A percentile compares a stretch with the other conserved stretches of the same genome.
phyloP scores from a whole-genome alignment of 495 filamentous ascomycete species.

The Barbatosphaeria neglecta region DNA sequence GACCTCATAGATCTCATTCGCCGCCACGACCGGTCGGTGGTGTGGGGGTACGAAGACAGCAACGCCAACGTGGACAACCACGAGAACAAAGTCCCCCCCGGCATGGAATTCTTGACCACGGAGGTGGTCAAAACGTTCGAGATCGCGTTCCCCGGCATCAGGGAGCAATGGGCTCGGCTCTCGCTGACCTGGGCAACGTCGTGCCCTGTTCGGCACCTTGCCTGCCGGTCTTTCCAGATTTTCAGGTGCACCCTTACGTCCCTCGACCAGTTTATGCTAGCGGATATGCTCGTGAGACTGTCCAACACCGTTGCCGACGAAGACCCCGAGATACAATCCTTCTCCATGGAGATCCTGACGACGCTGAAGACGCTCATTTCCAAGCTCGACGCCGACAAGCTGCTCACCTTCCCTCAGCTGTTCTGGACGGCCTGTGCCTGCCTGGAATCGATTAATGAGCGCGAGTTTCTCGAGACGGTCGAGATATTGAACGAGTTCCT shows the following conservation, averaged over 20 bases:
- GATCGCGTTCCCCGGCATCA: conserved; percentile 72
- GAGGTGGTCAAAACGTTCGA: conserved; percentile 78
- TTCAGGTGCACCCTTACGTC: conserved; percentile 88
- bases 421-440: conserved; percentile 98
- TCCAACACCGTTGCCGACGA: conserved; percentile 95
- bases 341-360: conserved; percentile 94
- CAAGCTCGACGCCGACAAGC: conserved; percentile 64
- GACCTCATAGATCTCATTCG: conserved; percentile 86
- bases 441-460: conserved; percentile 87
- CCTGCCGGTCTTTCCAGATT: conserved; percentile 93
- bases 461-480: conserved; percentile 82
- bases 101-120: conserved; percentile 73
- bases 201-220: conserved; percentile 89
- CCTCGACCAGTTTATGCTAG: conserved; percentile 83
- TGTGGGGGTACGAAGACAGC: conserved; percentile 91
- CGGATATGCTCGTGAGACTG: conserved; percentile 86
- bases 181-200: conserved; percentile 92
- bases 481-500: conserved; percentile 86
- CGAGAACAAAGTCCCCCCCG: conserved; percentile 68
- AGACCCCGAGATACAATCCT: conserved; percentile 81
- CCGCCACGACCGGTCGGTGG: conserved; percentile 68
- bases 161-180: conserved; percentile 79
- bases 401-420: conserved; percentile 79
- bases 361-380: conserved; percentile 83
- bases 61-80: conserved; percentile 63